phyloP scores from a whole-genome alignment of 306 rosid species.

The Trifolium dubium region DNA sequence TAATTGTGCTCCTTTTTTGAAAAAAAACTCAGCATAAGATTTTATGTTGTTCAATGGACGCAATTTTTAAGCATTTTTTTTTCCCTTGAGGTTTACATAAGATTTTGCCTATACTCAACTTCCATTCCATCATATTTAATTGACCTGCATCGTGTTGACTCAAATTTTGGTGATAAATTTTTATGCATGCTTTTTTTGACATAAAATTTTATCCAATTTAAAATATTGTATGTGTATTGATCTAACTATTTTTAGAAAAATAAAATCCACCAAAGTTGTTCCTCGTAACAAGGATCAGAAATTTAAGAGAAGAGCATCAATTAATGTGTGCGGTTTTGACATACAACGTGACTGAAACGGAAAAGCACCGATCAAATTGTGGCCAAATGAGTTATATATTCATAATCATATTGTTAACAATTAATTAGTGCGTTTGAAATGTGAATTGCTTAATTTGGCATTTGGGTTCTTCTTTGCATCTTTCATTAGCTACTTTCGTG shows the following conservation, averaged over 20 bases:
- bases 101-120: not conserved
- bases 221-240: not conserved
- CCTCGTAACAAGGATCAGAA: not conserved
- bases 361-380: conserved; percentile 24
- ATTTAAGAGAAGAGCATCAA: not conserved
- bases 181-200: not conserved
- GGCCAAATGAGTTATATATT: not conserved
- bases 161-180: not conserved
- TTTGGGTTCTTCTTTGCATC: conserved; percentile 26
- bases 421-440: not conserved
- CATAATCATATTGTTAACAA: not conserved
- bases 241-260: not conserved
- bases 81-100: not conserved
- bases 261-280: not conserved
- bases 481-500: not conserved
- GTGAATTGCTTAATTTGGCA: not conserved
- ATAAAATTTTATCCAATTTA: not conserved
- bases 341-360: conserved; percentile 41
- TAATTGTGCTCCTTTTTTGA: too few species aligned
- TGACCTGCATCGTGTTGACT: not conserved
- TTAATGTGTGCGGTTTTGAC: not conserved
- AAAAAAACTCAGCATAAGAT: too few species aligned
- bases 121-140: not conserved
- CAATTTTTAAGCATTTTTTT: not conserved
- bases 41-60: not conserved